These are phyloP conservation scores for Boletellus deceptivus DNA, from an alignment of 1,284 basidiomycete genomes.

Conservation along the genomic window DNA sequence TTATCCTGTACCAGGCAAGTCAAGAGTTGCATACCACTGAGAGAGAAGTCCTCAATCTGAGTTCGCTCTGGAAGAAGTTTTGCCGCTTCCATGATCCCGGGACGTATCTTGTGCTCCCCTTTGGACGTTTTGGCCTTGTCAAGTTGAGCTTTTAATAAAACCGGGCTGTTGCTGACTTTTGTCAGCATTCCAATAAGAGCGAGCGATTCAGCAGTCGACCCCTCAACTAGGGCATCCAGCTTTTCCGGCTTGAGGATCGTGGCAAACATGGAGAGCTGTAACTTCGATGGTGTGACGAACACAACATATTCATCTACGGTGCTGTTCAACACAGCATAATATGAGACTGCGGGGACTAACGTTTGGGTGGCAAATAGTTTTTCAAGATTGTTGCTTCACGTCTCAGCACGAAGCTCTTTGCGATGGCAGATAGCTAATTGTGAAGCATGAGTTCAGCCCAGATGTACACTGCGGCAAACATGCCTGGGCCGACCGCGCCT, in stretches of 20 bases:
- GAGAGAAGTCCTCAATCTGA: conserved; percentile 64
- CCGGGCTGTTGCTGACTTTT: conserved; percentile 93
- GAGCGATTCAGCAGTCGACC: conserved; percentile 77
- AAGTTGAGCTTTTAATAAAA: conserved; percentile 66
- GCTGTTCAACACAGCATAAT: conserved; percentile 1
- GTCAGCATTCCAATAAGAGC: conserved; percentile 79
- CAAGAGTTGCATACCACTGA: conserved; percentile 59
- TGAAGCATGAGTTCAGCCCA: neutral
- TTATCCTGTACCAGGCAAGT: neutral
- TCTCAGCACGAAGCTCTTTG: conserved; percentile 87
- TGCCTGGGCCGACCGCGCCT: conserved; percentile 72
- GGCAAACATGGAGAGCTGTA: conserved; percentile 82
- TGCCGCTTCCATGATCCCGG: conserved; percentile 62
- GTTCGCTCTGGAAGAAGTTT: conserved; percentile 64
- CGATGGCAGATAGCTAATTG: conserved; percentile 68
- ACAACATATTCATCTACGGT: conserved; percentile 87
- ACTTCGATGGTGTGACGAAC: conserved; percentile 79
- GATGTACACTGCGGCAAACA: neutral
- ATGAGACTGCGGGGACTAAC: conserved; percentile 42
- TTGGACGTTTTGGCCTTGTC: conserved; percentile 36
- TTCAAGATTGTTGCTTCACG: conserved; percentile 82
- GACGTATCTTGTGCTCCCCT: conserved; percentile 41
- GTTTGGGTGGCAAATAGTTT: conserved; percentile 88
- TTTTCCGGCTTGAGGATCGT: conserved; percentile 71
- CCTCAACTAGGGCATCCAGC: conserved; percentile 61